Conservation (phyloP, 192 early-diverging fungal genomes). For the Coemansia sp. region DNA sequence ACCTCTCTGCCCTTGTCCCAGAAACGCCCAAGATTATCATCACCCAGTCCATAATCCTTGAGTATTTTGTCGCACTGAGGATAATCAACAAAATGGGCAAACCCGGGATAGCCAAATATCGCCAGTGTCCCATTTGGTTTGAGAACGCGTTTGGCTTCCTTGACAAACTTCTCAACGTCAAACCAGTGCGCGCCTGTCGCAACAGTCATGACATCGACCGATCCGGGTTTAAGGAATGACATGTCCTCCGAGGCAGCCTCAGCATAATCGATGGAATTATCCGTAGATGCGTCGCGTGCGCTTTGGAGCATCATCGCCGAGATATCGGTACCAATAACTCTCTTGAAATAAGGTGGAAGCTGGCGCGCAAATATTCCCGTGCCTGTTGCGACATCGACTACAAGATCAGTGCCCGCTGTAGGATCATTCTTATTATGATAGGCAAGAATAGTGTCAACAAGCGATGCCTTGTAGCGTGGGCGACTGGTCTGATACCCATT, state of each 20-base stretch:
- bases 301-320: slow-evolving; percentile 41
- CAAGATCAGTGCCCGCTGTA: slow-evolving; percentile 24
- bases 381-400: slow-evolving; percentile 51
- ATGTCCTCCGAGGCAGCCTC: slow-evolving; percentile 33
- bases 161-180: slow-evolving; percentile 25
- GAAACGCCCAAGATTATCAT: slow-evolving; percentile 4
- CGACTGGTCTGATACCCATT: slow-evolving; percentile 35
- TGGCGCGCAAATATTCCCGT: slow-evolving; percentile 51
- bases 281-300: slow-evolving; percentile 19
- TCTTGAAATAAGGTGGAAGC: slow-evolving; percentile 13
- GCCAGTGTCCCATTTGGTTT: slow-evolving; percentile 41
- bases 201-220: slow-evolving; percentile 46
- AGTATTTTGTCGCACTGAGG: slow-evolving; percentile 42
- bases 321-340: slow-evolving; percentile 45
- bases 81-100: slow-evolving; percentile 37
- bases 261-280: slow-evolving; percentile 21
- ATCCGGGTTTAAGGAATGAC: slow-evolving; percentile 12
- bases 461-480: slow-evolving; percentile 31
- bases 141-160: slow-evolving; percentile 42
- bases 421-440: slow-evolving; percentile 34
- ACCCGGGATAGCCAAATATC: slow-evolving; percentile 46
- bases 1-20: slow-evolving; percentile 25
- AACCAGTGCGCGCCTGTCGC: slow-evolving; percentile 51
- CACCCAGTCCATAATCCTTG: slow-evolving; percentile 20
- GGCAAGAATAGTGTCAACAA: slow-evolving; percentile 26